Percentiles rank a stretch among this genome's conserved stretches.
These are phyloP conservation scores for Phylloporus sp. DNA, from an alignment of 768 basidiomycete species.

Conservation along the genomic window DNA sequence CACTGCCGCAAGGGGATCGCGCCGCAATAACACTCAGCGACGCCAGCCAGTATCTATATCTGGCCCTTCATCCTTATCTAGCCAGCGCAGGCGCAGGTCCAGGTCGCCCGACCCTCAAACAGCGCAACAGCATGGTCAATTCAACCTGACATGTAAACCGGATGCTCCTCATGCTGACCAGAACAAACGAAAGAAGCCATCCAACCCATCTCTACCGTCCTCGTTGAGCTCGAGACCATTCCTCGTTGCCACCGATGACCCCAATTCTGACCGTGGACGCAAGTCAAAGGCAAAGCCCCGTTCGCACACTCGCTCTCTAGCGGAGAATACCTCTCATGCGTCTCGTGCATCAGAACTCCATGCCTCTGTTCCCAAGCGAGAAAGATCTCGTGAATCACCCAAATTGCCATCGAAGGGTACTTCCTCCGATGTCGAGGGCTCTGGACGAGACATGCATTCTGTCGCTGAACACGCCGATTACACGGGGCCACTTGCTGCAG, in stretches of 20 bases:
- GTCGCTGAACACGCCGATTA: conserved; percentile 20
- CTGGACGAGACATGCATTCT: conserved; percentile 19
- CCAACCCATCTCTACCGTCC: conserved; percentile 11
- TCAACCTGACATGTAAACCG: conserved; percentile 10
- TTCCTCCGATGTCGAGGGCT: conserved; percentile 28
- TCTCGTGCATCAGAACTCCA: conserved; percentile 9
- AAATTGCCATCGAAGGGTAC: conserved; percentile 20
- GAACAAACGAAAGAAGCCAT: conserved; percentile 31
- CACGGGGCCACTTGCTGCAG: conserved; percentile 37
- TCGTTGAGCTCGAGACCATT: conserved; percentile 24
- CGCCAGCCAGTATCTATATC: conserved; percentile 18
- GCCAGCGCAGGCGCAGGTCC: conserved; percentile 32
- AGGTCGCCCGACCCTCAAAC: conserved; percentile 32
- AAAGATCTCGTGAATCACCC: conserved; percentile 33
- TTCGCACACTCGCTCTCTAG: conserved; percentile 20
- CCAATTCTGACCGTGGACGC: conserved; percentile 29
- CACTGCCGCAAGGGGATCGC: conserved; percentile 20
- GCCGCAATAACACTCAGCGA: conserved; percentile 25
- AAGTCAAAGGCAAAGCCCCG: conserved; percentile 29
- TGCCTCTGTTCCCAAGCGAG: conserved; percentile 19
- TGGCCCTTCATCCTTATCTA: conserved; percentile 12
- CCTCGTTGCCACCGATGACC: conserved; percentile 27
- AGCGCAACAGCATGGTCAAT: conserved; percentile 14
- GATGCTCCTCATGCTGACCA: conserved; percentile 22
- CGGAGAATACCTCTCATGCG: conserved; percentile 16